phyloP scores from a whole-genome alignment of 2,329 filamentous ascomycete species.

The Keithomyces neogunnii region DNA sequence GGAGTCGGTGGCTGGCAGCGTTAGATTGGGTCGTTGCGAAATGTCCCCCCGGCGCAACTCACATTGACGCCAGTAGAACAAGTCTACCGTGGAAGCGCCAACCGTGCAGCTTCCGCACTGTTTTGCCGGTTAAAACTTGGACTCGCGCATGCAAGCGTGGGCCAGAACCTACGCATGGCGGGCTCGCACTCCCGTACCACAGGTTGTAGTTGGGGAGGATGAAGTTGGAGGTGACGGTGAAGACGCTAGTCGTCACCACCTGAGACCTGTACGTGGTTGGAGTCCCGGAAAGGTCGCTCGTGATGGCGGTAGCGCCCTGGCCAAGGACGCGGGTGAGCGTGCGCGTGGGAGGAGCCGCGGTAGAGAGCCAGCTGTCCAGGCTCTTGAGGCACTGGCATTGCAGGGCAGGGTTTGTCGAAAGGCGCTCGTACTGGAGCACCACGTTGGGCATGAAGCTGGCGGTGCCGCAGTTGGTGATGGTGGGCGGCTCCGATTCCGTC shows the following conservation, averaged over 20 bases:
- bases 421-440: constrained; percentile 1
- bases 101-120: constrained; percentile 8
- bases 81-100: constrained; percentile 5
- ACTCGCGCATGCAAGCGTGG: not conserved
- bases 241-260: too few species aligned
- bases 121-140: not conserved
- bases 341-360: not conserved
- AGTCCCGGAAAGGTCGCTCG: too few species aligned
- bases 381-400: constrained; percentile 5
- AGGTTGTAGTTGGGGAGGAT: not conserved
- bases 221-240: not conserved
- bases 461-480: constrained; percentile 1
- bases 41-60: not conserved
- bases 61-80: constrained; percentile 5
- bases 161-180: constrained; percentile 6
- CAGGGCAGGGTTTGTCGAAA: constrained; percentile 3
- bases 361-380: constrained; percentile 4
- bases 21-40: not conserved
- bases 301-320: too few species aligned
- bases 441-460: not conserved
- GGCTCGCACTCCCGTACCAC: constrained; percentile 5
- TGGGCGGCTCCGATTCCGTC: constrained; percentile 1
- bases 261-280: too few species aligned
- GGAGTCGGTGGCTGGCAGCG: not conserved
- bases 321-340: not conserved